Evolutionary conservation across 805 yeast species (phyloP).

Genomic region (Nakazawaea ambrosiae): DNA sequence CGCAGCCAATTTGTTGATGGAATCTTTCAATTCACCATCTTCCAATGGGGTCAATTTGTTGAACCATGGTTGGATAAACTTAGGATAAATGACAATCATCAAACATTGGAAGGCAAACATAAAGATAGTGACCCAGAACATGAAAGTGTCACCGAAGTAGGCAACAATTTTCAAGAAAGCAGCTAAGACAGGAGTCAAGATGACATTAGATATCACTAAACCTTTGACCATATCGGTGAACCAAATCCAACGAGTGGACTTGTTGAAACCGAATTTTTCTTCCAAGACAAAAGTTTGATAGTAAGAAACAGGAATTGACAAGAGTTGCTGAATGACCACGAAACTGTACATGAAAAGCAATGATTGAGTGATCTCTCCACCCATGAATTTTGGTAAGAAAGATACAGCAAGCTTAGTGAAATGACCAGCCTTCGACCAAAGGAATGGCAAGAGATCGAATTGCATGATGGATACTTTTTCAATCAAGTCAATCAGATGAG

Average conservation of each 20-base stretch:
- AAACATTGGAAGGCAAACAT: constrained; percentile 65
- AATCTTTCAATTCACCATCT: constrained; percentile 78
- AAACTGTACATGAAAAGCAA: constrained; percentile 53
- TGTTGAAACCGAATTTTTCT: constrained; percentile 90
- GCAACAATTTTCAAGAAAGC: constrained; percentile 77
- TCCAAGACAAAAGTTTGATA: constrained; percentile 84
- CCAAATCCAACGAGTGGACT: constrained; percentile 69
- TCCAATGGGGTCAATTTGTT: constrained; percentile 87
- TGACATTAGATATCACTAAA: constrained; percentile 38
- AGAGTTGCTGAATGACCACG: constrained; percentile 41
- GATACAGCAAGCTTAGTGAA: constrained; percentile 23
- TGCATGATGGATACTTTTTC: constrained; percentile 54
- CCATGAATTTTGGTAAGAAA: constrained; percentile 19
- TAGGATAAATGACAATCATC: constrained; percentile 72
- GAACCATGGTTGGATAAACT: constrained; percentile 86
- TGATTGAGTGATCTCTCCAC: constrained; percentile 67
- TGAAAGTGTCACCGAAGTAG: constrained; percentile 72
- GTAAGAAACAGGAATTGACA: constrained; percentile 62
- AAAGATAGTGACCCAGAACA: constrained; percentile 72
- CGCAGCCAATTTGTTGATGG: constrained; percentile 74
- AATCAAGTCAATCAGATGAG: constrained; percentile 41
- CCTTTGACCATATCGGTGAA: constrained; percentile 64
- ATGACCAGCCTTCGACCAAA: constrained; percentile 48
- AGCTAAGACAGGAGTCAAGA: constrained; percentile 71
- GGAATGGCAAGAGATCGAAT: constrained; percentile 54